Base-by-base conservation (phyloP, 345 rosid genomes). In the Microcos paniculata region DNA sequence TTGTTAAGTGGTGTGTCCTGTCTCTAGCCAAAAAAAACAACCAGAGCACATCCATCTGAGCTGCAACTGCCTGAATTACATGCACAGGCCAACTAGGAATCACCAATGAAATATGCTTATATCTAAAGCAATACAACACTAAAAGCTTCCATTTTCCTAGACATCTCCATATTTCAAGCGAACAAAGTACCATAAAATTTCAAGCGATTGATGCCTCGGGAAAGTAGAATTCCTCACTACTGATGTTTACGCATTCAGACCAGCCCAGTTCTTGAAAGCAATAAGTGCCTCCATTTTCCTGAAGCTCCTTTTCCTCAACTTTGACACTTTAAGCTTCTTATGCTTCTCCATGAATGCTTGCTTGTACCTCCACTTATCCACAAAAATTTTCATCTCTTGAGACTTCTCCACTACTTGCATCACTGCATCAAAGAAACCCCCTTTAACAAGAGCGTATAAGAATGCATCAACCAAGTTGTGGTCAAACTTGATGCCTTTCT, bases 231-330 rank as follows among this genome's bases (percentile, higher is more conserved):
- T 58, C 76, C 43, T 57, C 66, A 43, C 33, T 69, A 43, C 28
- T 4, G 28, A 30, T 49, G 5, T 67, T 90, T 87, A 93, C 71
- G 93, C 87, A 81, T 78, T 92, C 58, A 96, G 86, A 79, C 99
- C 97, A 81, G 88, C 98, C 98, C 98, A 96, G 78, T 90, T 93
- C 91, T 93, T 93, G 87, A 93, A 96, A 58, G 97, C 95, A 79
- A 93, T 76, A 31, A 96, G 94, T 1, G 98, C 91, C 83, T 96
- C 98, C 98, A 87, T 92, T 83, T 92, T 96, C 80, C 90, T 88
- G 79, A 88, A 85, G 84, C 81, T 96, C 83, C 88, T 90, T 82
- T 86, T 93, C 82, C 99, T 90, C 82, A 93, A 43, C 81, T 93
- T 96, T 31, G 94, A 83, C 73, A 96, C 88, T 77, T 89, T 91